phyloP scores from a whole-genome alignment of 208 protist species.

The Strigomonas galati region DNA sequence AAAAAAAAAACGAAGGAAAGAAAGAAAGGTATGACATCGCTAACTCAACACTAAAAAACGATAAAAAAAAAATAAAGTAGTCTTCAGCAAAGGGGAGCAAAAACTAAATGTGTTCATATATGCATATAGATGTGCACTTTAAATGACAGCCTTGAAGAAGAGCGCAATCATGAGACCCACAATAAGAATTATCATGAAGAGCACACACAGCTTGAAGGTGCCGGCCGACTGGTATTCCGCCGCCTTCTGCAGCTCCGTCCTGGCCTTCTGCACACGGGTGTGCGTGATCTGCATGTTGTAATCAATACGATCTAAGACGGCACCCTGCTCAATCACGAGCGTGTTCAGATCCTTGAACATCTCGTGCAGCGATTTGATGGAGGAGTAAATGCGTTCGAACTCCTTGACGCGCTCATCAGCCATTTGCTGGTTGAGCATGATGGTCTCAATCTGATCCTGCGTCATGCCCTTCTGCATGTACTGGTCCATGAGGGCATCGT shows the following conservation, averaged over 20 bases:
- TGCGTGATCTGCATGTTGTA: slow-evolving; percentile 94
- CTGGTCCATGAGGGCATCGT: slow-evolving; percentile 85
- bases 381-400: slow-evolving; percentile 91
- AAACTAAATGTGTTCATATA: neutral
- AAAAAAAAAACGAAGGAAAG: neutral
- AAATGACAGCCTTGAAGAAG: slow-evolving; percentile 79
- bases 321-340: slow-evolving; percentile 93
- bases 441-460: slow-evolving; percentile 91
- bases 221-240: slow-evolving; percentile 88
- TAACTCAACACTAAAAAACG: neutral
- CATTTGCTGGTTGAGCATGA: slow-evolving; percentile 90
- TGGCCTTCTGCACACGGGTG: slow-evolving; percentile 74
- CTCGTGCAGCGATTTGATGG: slow-evolving; percentile 92
- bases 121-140: neutral
- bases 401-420: slow-evolving; percentile 91
- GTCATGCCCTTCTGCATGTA: slow-evolving; percentile 91
- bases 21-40: neutral
- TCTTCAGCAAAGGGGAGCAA: neutral
- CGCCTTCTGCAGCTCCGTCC: slow-evolving; percentile 82
- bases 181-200: slow-evolving; percentile 90
- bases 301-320: slow-evolving; percentile 94
- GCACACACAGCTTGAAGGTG: slow-evolving; percentile 87
- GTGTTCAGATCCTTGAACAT: slow-evolving; percentile 94
- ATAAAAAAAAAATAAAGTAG: slow-evolving; percentile 14
- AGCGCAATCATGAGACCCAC: slow-evolving; percentile 81